phyloP scores from a whole-genome alignment of 176 grass and related monocot genomes.

The Oryza brachyantha region DNA sequence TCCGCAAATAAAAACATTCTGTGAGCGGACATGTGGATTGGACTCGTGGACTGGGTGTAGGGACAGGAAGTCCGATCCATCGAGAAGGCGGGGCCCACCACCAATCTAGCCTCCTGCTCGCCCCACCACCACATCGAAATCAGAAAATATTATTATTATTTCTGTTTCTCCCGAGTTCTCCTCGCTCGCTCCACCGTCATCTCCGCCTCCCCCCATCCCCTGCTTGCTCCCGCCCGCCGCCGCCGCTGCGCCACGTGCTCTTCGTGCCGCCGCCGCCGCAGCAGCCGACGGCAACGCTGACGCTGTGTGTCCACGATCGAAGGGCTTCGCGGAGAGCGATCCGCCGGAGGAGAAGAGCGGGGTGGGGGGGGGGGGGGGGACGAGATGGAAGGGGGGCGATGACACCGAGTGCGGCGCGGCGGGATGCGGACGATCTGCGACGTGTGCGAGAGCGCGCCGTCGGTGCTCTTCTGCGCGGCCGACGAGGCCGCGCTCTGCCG shows the following conservation, averaged over 20 bases:
- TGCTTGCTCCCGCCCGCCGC: not conserved
- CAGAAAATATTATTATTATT: not conserved
- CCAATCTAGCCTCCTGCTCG: not conserved
- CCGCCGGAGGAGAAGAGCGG: not conserved
- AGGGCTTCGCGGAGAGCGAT: not conserved
- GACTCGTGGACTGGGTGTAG: not conserved
- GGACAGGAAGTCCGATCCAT: fast-evolving
- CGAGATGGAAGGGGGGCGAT: constrained; percentile 18
- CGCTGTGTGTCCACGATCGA: not conserved
- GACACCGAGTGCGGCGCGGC: constrained; percentile 20
- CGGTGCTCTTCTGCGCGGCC: constrained; percentile 93
- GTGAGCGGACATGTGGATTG: too few species aligned
- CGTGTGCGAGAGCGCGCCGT: constrained; percentile 87
- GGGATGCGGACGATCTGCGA: constrained; percentile 98
- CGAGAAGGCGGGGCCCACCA: constrained; percentile 13
- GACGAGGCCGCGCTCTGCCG: constrained; percentile 95
- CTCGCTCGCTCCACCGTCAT: not conserved
- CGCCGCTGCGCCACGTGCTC: too few species aligned
- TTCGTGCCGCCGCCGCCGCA: not conserved
- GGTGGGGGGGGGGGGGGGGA: not conserved
- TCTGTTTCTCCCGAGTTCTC: not conserved
- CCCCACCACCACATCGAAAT: constrained; percentile 45
- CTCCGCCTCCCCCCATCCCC: not conserved
- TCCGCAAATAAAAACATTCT: too few species aligned
- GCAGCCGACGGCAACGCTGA: too few species aligned